Evolutionary conservation across 2,329 filamentous ascomycete genomes (phyloP).

Genomic region (Fonsecaea multimorphosa): DNA sequence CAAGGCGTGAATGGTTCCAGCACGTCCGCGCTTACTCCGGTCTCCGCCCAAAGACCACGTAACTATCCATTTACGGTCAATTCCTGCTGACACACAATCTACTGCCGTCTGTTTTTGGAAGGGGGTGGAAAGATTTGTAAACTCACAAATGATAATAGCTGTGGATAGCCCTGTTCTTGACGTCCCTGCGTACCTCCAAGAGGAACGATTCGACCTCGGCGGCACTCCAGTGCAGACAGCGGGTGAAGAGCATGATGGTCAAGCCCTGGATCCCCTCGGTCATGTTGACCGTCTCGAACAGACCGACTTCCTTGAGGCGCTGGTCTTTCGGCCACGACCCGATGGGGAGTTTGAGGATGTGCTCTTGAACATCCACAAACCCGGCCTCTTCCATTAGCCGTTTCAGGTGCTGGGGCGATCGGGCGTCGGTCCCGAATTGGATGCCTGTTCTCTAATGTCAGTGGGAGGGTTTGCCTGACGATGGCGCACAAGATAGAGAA

Average conservation of each 20-base stretch:
- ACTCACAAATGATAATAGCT: slow-evolving; percentile 32
- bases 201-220: slow-evolving; percentile 34
- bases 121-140: neutral
- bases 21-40: neutral
- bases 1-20: too few species aligned
- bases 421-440: slow-evolving; percentile 32
- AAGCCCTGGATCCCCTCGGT: slow-evolving; percentile 44
- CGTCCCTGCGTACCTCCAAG: slow-evolving; percentile 26
- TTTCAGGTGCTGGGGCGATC: slow-evolving; percentile 42
- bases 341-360: slow-evolving; percentile 42
- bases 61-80: slow-evolving; percentile 1
- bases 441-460: neutral
- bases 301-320: slow-evolving; percentile 41
- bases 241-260: slow-evolving; percentile 43
- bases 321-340: slow-evolving; percentile 43
- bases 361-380: slow-evolving; percentile 43
- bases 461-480: neutral
- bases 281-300: slow-evolving; percentile 40
- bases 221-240: slow-evolving; percentile 38
- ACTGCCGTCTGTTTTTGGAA: neutral
- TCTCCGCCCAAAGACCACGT: slow-evolving; percentile 14
- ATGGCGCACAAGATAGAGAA: slow-evolving; percentile 11
- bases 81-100: neutral
- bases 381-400: slow-evolving; percentile 41
- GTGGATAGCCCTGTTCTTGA: slow-evolving; percentile 28